Conservation (phyloP, 805 yeast species). For the Ogataea angusta region DNA sequence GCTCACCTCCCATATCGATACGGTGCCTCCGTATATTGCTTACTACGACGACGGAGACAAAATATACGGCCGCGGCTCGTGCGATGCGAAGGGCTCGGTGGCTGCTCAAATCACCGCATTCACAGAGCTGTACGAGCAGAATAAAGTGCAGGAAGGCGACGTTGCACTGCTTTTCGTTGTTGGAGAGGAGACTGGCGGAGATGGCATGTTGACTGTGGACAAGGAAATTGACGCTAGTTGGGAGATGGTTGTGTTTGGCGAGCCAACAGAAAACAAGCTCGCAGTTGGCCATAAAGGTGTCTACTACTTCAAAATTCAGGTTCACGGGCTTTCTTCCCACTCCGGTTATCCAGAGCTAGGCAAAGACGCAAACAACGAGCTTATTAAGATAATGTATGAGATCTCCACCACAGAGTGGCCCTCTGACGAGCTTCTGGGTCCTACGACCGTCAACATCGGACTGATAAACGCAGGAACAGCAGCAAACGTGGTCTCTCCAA, state of each 20-base stretch:
- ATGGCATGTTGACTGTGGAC: constrained; percentile 54
- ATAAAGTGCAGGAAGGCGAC: constrained; percentile 49
- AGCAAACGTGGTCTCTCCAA: constrained; percentile 60
- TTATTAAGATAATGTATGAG: constrained; percentile 48
- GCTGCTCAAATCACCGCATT: constrained; percentile 59
- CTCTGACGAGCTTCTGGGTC: constrained; percentile 50
- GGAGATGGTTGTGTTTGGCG: constrained; percentile 68
- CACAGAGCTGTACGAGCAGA: constrained; percentile 40
- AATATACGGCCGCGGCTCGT: constrained; percentile 64
- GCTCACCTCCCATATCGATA: constrained; percentile 65
- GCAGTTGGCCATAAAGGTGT: constrained; percentile 72
- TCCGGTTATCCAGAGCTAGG: constrained; percentile 73
- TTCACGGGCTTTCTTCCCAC: constrained; percentile 59
- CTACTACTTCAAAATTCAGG: constrained; percentile 39
- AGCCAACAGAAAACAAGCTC: constrained; percentile 67
- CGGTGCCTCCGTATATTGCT: constrained; percentile 65
- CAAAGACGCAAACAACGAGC: constrained; percentile 54
- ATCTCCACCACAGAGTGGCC: constrained; percentile 48
- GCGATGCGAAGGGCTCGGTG: constrained; percentile 71
- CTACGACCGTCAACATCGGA: constrained; percentile 62
- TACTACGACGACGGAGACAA: constrained; percentile 45
- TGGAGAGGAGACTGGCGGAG: constrained; percentile 69
- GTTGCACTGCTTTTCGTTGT: constrained; percentile 58
- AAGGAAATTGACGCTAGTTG: constrained; percentile 42
- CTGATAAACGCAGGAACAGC: constrained; percentile 60